Evolutionary conservation across 371 early-diverging fungal genomes (phyloP).

Genomic region (Choanephora cucurbitarum): DNA sequence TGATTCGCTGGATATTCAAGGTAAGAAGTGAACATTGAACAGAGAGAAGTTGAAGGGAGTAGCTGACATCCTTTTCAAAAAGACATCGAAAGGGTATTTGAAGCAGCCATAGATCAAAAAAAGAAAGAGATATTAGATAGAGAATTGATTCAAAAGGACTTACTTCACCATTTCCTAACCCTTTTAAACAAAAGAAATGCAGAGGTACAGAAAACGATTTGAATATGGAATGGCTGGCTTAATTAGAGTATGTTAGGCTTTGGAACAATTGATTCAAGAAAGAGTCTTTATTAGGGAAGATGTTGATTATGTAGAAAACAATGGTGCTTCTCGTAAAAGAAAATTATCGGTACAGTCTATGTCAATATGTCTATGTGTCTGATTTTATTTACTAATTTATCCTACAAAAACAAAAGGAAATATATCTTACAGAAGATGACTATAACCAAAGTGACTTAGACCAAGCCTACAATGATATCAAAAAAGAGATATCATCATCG

Average conservation of each 20-base stretch:
- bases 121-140: slow-evolving; percentile 53
- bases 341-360: background rate
- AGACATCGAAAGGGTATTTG: slow-evolving; percentile 56
- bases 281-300: slow-evolving; percentile 3
- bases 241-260: background rate
- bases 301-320: too few species aligned
- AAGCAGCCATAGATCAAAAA: slow-evolving; percentile 58
- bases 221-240: background rate
- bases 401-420: too few species aligned
- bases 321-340: slow-evolving; percentile 1
- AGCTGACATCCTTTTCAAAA: too few species aligned
- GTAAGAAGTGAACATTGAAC: too few species aligned
- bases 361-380: too few species aligned
- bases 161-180: slow-evolving; percentile 20
- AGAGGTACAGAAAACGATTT: background rate
- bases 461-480: background rate
- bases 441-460: too few species aligned
- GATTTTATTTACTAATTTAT: too few species aligned
- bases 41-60: too few species aligned
- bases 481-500: background rate
- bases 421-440: too few species aligned
- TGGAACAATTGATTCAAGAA: background rate
- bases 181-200: slow-evolving; percentile 10
- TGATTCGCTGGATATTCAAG: slow-evolving; percentile 14
- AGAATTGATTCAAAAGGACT: slow-evolving; percentile 51